Percentiles rank a stretch among this genome's conserved stretches.
Evolutionary conservation across 345 rosid genomes (phyloP).

Genomic region (Eucalyptus rudis): DNA sequence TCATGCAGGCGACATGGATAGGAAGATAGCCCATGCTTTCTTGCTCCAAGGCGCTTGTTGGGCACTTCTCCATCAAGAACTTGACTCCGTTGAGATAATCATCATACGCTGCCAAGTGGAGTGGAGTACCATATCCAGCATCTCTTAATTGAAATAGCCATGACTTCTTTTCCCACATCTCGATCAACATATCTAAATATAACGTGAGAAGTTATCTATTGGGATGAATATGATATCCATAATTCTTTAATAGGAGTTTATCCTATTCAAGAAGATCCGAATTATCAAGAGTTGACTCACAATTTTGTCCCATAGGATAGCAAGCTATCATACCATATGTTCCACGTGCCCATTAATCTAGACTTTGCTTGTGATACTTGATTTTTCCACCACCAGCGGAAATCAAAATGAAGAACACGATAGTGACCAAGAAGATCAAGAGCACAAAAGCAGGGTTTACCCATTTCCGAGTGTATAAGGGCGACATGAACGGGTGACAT

Average conservation of each 20-base stretch:
- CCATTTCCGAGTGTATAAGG: rapidly evolving
- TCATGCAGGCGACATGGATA: neutral
- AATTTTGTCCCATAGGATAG: neutral
- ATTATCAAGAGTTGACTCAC: neutral
- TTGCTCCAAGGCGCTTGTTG: neutral
- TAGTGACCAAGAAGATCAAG: neutral
- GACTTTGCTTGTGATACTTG: neutral
- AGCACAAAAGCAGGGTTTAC: neutral
- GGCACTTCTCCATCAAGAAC: neutral
- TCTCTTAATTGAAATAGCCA: neutral
- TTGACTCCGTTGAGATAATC: neutral
- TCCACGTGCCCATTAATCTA: neutral
- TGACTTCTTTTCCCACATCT: neutral
- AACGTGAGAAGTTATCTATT: rapidly evolving
- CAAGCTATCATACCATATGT: neutral
- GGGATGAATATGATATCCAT: neutral
- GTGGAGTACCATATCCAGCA: neutral
- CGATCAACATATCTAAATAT: neutral
- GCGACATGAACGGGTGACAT: neutral
- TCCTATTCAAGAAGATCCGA: rapidly evolving
- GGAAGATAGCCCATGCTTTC: neutral
- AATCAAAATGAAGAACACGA: neutral
- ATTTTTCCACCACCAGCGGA: neutral
- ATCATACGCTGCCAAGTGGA: rapidly evolving
- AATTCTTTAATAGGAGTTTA: neutral